Evolutionary conservation across 495 filamentous ascomycete genomes (phyloP).

Genomic region (Penicillium silybi): DNA sequence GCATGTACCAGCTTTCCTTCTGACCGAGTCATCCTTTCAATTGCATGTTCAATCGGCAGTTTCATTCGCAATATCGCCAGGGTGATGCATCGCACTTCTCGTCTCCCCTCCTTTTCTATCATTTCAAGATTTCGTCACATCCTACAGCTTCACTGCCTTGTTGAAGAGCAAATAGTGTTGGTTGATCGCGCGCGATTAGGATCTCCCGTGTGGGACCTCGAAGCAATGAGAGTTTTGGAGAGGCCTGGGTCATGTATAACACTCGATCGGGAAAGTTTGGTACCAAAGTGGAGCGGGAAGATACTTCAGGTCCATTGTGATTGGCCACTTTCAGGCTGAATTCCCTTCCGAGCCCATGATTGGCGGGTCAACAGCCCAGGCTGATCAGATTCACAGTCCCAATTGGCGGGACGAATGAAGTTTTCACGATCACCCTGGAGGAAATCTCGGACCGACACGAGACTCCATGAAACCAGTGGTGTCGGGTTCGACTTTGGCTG

Average conservation of each 20-base stretch:
- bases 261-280: neutral
- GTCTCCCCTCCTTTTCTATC: neutral
- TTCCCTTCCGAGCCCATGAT: neutral
- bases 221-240: neutral
- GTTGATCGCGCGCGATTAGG: neutral
- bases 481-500: neutral
- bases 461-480: neutral
- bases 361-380: constrained; percentile 5
- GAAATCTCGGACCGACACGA: neutral
- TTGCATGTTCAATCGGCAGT: neutral
- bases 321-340: neutral
- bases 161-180: neutral
- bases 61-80: neutral
- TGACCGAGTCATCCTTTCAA: too few relatives aligned
- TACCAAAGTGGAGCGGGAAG: neutral
- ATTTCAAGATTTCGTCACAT: neutral
- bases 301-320: neutral
- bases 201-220: neutral
- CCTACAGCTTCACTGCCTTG: neutral
- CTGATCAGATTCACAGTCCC: neutral
- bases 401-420: neutral
- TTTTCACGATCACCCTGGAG: neutral
- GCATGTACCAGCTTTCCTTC: neutral
- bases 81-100: neutral
- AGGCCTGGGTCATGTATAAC: neutral